These are phyloP conservation scores for Hyphopichia burtonii DNA, from an alignment of 1,139 yeast genomes.

Conservation along the genomic window DNA sequence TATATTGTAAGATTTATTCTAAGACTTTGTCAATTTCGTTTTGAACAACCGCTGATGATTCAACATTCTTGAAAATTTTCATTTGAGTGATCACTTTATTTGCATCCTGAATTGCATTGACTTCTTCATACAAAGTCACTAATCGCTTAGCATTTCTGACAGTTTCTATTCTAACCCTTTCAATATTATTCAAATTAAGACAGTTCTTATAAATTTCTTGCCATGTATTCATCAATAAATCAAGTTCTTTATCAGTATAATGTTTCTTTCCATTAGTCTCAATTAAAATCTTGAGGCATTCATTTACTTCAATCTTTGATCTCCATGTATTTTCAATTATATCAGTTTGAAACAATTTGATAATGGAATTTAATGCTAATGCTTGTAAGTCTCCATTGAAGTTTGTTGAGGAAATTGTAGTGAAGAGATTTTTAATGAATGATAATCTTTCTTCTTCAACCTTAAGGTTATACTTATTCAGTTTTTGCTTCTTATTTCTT, in stretches of 20 bases:
- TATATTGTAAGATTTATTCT: background rate
- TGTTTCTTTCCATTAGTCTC: slow-evolving; percentile 6
- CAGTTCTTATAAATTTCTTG: slow-evolving; percentile 25
- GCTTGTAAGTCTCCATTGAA: slow-evolving; percentile 20
- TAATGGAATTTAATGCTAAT: slow-evolving; percentile 21
- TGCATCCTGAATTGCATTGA: slow-evolving; percentile 13
- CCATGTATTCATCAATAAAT: slow-evolving; percentile 22
- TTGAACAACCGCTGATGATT: slow-evolving; percentile 29
- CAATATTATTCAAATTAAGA: slow-evolving; percentile 50
- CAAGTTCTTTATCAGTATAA: slow-evolving; percentile 10
- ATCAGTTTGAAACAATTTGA: slow-evolving; percentile 23
- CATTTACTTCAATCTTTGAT: slow-evolving; percentile 47
- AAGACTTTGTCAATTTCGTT: slow-evolving; percentile 22
- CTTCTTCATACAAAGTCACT: slow-evolving; percentile 13
- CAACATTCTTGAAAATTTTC: slow-evolving; percentile 21
- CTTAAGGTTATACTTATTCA: slow-evolving; percentile 26
- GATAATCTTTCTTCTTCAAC: slow-evolving; percentile 38
- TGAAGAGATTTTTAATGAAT: slow-evolving; percentile 32
- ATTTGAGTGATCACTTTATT: slow-evolving; percentile 20
- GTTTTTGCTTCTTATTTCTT: slow-evolving; percentile 11
- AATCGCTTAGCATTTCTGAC: slow-evolving; percentile 29
- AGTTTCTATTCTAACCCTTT: slow-evolving; percentile 58
- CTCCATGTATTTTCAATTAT: slow-evolving; percentile 57
- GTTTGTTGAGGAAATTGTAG: slow-evolving; percentile 22
- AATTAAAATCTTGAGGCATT: slow-evolving; percentile 22